These are phyloP conservation scores for Phytophthora capsici DNA, from an alignment of 352 stramenopile species.

Conservation along the genomic window DNA sequence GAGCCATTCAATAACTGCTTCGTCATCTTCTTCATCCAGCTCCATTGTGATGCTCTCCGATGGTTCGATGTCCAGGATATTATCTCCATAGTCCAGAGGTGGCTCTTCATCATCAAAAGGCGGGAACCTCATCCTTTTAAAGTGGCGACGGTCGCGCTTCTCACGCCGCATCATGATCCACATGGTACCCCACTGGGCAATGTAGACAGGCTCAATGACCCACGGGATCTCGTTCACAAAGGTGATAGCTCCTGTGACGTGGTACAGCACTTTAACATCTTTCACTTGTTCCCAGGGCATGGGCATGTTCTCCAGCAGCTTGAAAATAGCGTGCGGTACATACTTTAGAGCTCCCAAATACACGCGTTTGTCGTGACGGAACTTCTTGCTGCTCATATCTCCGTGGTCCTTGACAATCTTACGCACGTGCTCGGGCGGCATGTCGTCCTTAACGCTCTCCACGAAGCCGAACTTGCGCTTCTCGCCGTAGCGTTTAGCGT, in stretches of 20 bases:
- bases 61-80: conserved; percentile 97
- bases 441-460: conserved; percentile 91
- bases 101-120: conserved; percentile 99
- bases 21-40: conserved; percentile 95
- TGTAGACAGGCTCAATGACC: conserved; percentile 99
- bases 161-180: conserved; percentile 99
- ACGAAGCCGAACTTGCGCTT: conserved; percentile 95
- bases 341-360: conserved; percentile 99
- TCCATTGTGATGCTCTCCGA: conserved; percentile 98
- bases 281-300: conserved; percentile 99
- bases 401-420: conserved; percentile 99
- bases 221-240: conserved; percentile 99
- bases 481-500: conserved; percentile 95
- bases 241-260: conserved; percentile 99
- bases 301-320: conserved; percentile 99
- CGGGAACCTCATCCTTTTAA: conserved; percentile 99
- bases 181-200: conserved; percentile 99
- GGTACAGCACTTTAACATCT: conserved; percentile 99
- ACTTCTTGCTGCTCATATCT: conserved; percentile 99
- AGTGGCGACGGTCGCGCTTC: conserved; percentile 99
- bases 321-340: conserved; percentile 99
- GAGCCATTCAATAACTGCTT: conserved; percentile 97
- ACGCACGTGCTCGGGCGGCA: conserved; percentile 97
- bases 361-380: conserved; percentile 98
- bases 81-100: conserved; percentile 96